phyloP scores from a whole-genome alignment of 2,329 filamentous ascomycete genomes.

The Cladosporium austrohemisphaericum region DNA sequence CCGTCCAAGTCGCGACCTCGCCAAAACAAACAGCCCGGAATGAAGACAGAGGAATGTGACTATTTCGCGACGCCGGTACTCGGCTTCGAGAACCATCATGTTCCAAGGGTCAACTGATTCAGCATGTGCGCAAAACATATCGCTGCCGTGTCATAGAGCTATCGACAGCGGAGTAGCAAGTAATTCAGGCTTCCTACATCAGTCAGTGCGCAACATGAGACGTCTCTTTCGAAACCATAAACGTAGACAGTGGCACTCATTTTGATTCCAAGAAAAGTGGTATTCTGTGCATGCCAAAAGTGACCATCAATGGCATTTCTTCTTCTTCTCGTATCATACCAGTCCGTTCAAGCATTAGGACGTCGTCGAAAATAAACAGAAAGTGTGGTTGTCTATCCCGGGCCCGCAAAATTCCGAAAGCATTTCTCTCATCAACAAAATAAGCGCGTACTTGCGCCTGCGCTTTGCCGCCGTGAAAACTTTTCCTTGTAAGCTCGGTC shows the following conservation, averaged over 20 bases:
- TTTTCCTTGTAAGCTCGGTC: not conserved
- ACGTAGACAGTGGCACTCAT: too few species aligned
- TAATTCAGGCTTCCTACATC: too few species aligned
- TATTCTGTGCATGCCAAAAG: too few species aligned
- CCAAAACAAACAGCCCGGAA: conserved; percentile 7
- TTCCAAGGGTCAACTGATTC: too few species aligned
- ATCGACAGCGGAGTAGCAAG: too few species aligned
- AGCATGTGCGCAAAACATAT: too few species aligned
- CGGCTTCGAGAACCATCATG: too few species aligned
- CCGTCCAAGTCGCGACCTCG: not conserved
- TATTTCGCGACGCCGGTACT: conserved; percentile 7
- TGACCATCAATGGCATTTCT: too few species aligned
- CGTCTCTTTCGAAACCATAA: too few species aligned
- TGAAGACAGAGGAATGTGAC: conserved; percentile 11
- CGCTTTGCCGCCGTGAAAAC: not conserved
- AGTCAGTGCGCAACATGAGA: too few species aligned
- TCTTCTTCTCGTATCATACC: conserved; percentile 2
- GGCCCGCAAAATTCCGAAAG: conserved; percentile 3
- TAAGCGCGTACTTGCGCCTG: conserved; percentile 2
- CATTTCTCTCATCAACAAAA: conserved; percentile 8
- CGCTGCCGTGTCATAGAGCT: too few species aligned
- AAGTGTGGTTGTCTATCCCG: conserved; percentile 8
- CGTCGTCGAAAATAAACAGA: not conserved
- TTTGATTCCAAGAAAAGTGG: too few species aligned
- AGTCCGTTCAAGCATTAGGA: conserved; percentile 6